Conservation (phyloP, 2,329 filamentous ascomycete species). For the Polychaeton citri region DNA sequence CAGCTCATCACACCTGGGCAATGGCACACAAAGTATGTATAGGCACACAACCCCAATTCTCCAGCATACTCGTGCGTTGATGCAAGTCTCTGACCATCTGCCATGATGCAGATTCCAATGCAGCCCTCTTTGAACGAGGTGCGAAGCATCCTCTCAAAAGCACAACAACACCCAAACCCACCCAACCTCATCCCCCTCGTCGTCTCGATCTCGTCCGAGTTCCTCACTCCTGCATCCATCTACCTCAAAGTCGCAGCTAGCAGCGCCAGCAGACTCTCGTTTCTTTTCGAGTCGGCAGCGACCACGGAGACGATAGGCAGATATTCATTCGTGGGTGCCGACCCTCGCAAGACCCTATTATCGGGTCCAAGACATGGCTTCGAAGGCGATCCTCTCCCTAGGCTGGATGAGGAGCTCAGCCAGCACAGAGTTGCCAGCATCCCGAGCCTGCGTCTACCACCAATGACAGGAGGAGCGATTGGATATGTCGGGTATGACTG, state of each 20-base stretch:
- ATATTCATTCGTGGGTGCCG: conserved; percentile 89
- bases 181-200: conserved; percentile 74
- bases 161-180: conserved; percentile 38
- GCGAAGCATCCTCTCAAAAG: conserved; percentile 40
- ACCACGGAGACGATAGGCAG: conserved; percentile 82
- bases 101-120: conserved; percentile 26
- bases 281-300: conserved; percentile 90
- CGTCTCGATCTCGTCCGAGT: conserved; percentile 76
- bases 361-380: conserved; percentile 81
- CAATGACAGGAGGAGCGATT: conserved; percentile 81
- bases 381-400: conserved; percentile 69
- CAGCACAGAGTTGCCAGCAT: conserved; percentile 70
- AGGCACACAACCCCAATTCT: too few relatives aligned
- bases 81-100: conserved; percentile 1
- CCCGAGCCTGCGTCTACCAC: conserved; percentile 69
- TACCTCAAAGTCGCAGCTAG: conserved; percentile 81
- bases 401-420: conserved; percentile 67
- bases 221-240: conserved; percentile 86
- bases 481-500: conserved; percentile 98
- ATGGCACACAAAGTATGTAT: conserved; percentile 5
- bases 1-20: too few relatives aligned
- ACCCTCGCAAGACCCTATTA: conserved; percentile 63
- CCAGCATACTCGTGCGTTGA: neutral
- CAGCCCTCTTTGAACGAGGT: conserved; percentile 51
- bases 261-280: conserved; percentile 67